Evolutionary conservation across 2,329 filamentous ascomycete genomes (phyloP), one percentile per base, ranked within the genome.

Genomic region (Phaeoacremonium minimum): DNA sequence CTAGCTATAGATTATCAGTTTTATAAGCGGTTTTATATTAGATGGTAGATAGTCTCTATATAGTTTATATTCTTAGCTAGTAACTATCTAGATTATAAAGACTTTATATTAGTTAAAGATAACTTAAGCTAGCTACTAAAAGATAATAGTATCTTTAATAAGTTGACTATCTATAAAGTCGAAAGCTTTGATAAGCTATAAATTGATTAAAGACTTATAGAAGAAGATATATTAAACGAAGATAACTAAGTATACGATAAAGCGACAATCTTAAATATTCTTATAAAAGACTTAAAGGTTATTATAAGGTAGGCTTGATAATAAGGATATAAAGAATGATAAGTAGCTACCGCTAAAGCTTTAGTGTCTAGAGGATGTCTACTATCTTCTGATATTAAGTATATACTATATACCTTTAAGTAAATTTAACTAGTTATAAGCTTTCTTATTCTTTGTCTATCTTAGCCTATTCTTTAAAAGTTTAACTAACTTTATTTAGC

Each of bases 231-330:
- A n/a, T n/a, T n/a, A n/a, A n/a, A n/a, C n/a, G n/a, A n/a, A n/a
- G n/a, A n/a, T n/a, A n/a, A n/a, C n/a, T n/a, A n/a, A n/a, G n/a
- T n/a, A n/a, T n/a, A 28, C 26, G 26, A 19, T 14, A 31, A 18
- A 33, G 15, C 33, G 30, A 38, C 15, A 20, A 30, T 7, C 16
- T 31, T 30, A 15, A 17, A 14, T 38, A 30, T 5, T n/a, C n/a
- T 38, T 28, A 7, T n/a, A 29, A 35, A 15, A 14, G 32, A 37
- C 20, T 36, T 30, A 40, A 15, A 40, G 7, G 30, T 18, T 29
- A 37, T 14, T 40, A 19, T 18, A 37, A n/a, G n/a, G n/a, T n/a
- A n/a, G n/a, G n/a, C n/a, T n/a, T n/a, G n/a, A n/a, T n/a, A n/a
- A n/a, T n/a, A n/a, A n/a, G 8, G n/a, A 8, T 8, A n/a, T 26